A percentile compares a stretch with the other conserved stretches of the same genome.
Conservation (phyloP, 805 yeast species). For the Candida argentea region DNA sequence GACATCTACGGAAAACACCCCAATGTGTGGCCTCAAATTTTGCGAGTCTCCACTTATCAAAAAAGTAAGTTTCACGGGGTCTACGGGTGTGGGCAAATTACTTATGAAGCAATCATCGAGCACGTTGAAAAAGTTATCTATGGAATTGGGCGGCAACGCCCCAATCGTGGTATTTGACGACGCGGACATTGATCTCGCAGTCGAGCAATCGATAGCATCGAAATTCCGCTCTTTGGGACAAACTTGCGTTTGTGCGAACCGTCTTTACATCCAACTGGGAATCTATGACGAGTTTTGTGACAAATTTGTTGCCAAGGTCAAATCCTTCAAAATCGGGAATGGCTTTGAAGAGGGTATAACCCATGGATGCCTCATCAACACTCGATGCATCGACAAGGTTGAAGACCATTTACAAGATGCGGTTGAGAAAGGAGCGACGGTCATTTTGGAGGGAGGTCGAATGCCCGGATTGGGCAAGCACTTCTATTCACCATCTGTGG, state of each 20-base stretch:
- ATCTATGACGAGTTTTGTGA: slow-evolving; percentile 39
- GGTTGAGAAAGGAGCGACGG: slow-evolving; percentile 41
- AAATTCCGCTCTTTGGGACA: slow-evolving; percentile 57
- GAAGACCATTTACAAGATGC: slow-evolving; percentile 48
- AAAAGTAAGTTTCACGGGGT: slow-evolving; percentile 56
- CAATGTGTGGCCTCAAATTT: slow-evolving; percentile 41
- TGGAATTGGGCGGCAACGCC: slow-evolving; percentile 63
- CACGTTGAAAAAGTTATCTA: slow-evolving; percentile 48
- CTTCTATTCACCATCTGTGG: slow-evolving; percentile 46
- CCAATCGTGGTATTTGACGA: slow-evolving; percentile 55
- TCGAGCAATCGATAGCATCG: slow-evolving; percentile 40
- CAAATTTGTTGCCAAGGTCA: slow-evolving; percentile 35
- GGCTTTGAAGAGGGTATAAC: slow-evolving; percentile 43
- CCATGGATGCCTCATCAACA: slow-evolving; percentile 49
- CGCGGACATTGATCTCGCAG: slow-evolving; percentile 48
- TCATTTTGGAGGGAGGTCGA: slow-evolving; percentile 42
- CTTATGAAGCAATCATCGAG: slow-evolving; percentile 48
- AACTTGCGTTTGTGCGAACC: slow-evolving; percentile 56
- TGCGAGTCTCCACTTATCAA: slow-evolving; percentile 39
- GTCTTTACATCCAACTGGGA: slow-evolving; percentile 44
- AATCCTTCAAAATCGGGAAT: slow-evolving; percentile 42
- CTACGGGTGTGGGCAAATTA: slow-evolving; percentile 52
- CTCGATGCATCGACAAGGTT: slow-evolving; percentile 41
- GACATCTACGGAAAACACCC: slow-evolving; percentile 38
- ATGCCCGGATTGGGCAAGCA: slow-evolving; percentile 38